These are phyloP conservation scores for Xylaria digitata DNA, from an alignment of 2,329 filamentous ascomycete species.

Conservation along the genomic window DNA sequence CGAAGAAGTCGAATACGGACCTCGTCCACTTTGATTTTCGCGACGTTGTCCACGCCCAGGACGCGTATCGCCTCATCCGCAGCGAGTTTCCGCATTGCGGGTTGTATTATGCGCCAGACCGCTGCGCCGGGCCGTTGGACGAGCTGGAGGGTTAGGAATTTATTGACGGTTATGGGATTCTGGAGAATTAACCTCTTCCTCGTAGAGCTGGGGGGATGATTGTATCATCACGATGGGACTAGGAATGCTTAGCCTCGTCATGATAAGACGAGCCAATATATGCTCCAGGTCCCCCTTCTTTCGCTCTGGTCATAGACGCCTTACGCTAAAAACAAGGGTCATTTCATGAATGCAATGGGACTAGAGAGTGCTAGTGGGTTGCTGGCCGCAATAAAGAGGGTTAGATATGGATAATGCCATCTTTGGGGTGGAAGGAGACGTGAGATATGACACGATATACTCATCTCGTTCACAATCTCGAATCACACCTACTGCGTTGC, in stretches of 20 bases:
- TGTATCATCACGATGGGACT: too few species aligned
- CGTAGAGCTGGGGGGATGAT: too few species aligned
- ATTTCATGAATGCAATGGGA: too few species aligned
- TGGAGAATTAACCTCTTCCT: too few species aligned
- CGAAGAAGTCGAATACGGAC: neutral
- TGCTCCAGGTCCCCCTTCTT: too few species aligned
- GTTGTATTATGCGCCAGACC: conserved; percentile 10
- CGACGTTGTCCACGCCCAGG: conserved; percentile 8
- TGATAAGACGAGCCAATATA: too few species aligned
- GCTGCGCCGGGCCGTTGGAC: conserved; percentile 16
- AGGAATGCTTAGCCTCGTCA: too few species aligned
- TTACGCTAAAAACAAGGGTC: too few species aligned
- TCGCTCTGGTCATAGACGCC: too few species aligned
- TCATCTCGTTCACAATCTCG: neutral
- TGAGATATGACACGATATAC: neutral
- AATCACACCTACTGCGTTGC: neutral
- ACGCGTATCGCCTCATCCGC: neutral
- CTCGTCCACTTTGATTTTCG: conserved; percentile 18
- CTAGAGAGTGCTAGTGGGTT: too few species aligned
- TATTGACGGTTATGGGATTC: too few species aligned
- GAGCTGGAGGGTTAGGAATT: conserved; percentile 12
- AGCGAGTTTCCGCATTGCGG: neutral
- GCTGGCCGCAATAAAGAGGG: too few species aligned
- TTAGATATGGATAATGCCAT: neutral
- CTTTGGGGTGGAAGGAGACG: neutral